Evolutionary conservation across 2,329 filamentous ascomycete species (phyloP).

Genomic region (Ceratocystis variospora): DNA sequence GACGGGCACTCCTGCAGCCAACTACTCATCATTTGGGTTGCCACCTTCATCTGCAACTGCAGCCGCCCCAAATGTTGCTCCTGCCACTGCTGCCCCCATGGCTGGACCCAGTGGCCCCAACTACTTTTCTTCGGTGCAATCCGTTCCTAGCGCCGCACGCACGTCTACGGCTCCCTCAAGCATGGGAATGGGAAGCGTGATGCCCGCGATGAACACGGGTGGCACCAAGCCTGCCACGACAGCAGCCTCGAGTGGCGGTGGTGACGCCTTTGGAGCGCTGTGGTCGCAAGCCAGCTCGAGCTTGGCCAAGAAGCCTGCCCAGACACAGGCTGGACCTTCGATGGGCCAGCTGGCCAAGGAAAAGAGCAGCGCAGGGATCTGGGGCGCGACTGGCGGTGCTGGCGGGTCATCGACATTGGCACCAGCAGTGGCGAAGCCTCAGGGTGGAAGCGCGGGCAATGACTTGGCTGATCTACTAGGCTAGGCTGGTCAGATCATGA

Average conservation of each 20-base stretch:
- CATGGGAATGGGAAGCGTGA: slow-evolving; percentile 33
- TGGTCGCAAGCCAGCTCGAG: slow-evolving; percentile 64
- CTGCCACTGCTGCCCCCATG: slow-evolving; percentile 32
- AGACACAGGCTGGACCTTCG: slow-evolving; percentile 55
- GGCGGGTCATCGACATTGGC: slow-evolving; percentile 17
- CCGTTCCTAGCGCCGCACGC: slow-evolving; percentile 20
- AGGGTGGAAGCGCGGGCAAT: slow-evolving; percentile 22
- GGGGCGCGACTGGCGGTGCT: slow-evolving; percentile 53
- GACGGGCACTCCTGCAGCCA: slow-evolving; percentile 41
- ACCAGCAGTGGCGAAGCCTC: slow-evolving; percentile 22
- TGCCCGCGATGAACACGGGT: slow-evolving; percentile 34
- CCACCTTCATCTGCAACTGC: slow-evolving; percentile 25
- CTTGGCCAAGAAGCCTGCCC: slow-evolving; percentile 57
- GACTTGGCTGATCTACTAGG: slow-evolving; percentile 39
- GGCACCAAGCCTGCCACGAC: slow-evolving; percentile 35
- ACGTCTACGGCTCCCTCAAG: slow-evolving; percentile 22
- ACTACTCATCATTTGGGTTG: slow-evolving; percentile 50
- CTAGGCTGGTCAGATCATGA: slow-evolving; percentile 21
- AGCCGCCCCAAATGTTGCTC: slow-evolving; percentile 22
- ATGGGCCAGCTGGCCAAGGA: slow-evolving; percentile 95
- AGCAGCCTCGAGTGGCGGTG: slow-evolving; percentile 43
- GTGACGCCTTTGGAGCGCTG: slow-evolving; percentile 80
- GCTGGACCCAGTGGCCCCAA: slow-evolving; percentile 66
- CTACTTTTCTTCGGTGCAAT: slow-evolving; percentile 78
- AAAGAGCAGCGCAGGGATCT: slow-evolving; percentile 87